phyloP scores from a whole-genome alignment of 192 early-diverging fungal species.

The Borealophlyctis nickersoniae region DNA sequence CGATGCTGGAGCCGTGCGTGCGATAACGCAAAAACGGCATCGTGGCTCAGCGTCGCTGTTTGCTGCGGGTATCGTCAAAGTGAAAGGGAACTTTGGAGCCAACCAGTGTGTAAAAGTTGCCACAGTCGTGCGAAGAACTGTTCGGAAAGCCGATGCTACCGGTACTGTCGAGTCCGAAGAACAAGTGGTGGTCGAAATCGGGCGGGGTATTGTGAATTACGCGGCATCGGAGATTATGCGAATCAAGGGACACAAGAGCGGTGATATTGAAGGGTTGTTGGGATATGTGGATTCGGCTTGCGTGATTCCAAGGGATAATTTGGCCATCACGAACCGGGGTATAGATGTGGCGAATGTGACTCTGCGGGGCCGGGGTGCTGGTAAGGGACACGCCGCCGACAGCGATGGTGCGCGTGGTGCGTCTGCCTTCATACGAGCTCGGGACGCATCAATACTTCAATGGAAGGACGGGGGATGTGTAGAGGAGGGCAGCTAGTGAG shows the following conservation, averaged over 20 bases:
- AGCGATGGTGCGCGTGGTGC: too few species aligned
- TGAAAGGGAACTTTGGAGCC: conserved; percentile 79
- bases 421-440: too few species aligned
- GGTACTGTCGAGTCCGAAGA: neutral
- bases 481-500: too few species aligned
- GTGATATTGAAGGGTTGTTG: conserved; percentile 76
- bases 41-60: conserved; percentile 78
- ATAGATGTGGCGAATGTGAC: conserved; percentile 13
- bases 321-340: conserved; percentile 50
- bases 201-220: conserved; percentile 91
- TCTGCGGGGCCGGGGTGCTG: too few species aligned
- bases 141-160: too few species aligned
- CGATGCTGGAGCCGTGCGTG: conserved; percentile 83
- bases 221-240: conserved; percentile 73
- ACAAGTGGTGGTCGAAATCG: conserved; percentile 63
- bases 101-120: conserved; percentile 83
- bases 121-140: conserved; percentile 21
- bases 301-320: conserved; percentile 87
- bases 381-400: too few species aligned
- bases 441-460: too few species aligned
- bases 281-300: conserved; percentile 91
- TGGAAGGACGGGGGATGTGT: too few species aligned
- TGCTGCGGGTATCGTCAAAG: conserved; percentile 84
- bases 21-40: conserved; percentile 66
- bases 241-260: conserved; percentile 85